Evolutionary conservation across 2,329 filamentous ascomycete species (phyloP), one percentile per base, ranked within the genome.

Genomic region (Colletotrichum destructivum): DNA sequence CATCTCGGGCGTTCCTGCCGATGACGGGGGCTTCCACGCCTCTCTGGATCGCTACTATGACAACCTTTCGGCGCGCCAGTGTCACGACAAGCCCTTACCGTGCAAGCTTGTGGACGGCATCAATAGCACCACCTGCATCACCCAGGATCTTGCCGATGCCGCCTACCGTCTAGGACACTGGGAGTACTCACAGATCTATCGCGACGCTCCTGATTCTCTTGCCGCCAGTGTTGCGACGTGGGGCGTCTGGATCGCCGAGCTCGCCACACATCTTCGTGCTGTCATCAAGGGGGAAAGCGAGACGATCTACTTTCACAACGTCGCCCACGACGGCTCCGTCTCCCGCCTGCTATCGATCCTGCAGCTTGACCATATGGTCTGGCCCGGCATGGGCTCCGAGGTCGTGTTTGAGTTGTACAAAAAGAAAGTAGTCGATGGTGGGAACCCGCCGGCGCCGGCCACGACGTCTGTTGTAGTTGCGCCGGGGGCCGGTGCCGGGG

Each of bases 41-140:
- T 91, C 88, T 64, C 91, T 93, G 76, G 94, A 96, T 78, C 94
- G 95, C 80, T 96, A 96, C 83, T 96, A 91, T 76, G 94, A 96
- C 79, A 96, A 95, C 77, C 87, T 96, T 1, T 94, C 93, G 0
- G 91, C 93, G 0, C 88, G 93, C 0, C 91, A 94, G 78, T 96
- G 94, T 79, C 93, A 96, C 78, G 83, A 81, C 21, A 93, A 92
- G 76, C 88, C 92, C 0, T 83, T 95, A 0, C 94, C 93, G 0
- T 96, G 93, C 82, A 89, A 88, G 73, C 79, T 87, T 8, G 81
- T 85, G 21, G 74, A 80, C 69, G 81, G 81, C 74, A 75, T 76
- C 65, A 86, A 86, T 72, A 85, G 87, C 64, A 82, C 82, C 0
- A 81, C 83, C 0, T 96, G 94, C 77, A 83, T 95, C 51, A 88